phyloP scores from a whole-genome alignment of 2,329 filamentous ascomycete genomes.

The Penicillium sp. region DNA sequence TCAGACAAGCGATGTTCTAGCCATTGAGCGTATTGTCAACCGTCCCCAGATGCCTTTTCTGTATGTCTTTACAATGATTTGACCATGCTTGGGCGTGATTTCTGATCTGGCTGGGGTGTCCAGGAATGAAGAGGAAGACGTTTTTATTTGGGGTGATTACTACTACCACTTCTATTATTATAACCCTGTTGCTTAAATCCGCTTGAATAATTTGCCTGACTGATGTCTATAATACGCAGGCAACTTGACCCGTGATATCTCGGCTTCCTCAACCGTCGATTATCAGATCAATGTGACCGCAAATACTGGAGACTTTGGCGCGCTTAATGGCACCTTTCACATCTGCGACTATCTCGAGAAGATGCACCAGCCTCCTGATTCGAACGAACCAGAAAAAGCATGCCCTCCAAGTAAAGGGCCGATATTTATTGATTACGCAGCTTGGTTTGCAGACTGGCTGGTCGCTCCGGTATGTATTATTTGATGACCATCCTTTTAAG shows the following conservation, averaged over 20 bases:
- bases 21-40: conserved; percentile 5
- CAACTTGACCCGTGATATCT: conserved; percentile 1
- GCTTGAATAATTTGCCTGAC: not conserved
- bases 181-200: too few species aligned
- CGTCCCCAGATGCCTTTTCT: conserved; percentile 4
- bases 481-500: not conserved
- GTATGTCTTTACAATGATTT: conserved; percentile 6
- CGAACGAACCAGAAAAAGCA: conserved; percentile 5
- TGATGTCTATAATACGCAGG: conserved; percentile 1
- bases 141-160: conserved; percentile 7
- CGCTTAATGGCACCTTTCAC: conserved; percentile 6
- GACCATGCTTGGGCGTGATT: conserved; percentile 1
- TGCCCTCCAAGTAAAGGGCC: conserved; percentile 6
- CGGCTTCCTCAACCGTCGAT: conserved; percentile 2
- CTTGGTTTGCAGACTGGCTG: conserved; percentile 4
- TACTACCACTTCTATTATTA: not conserved
- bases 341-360: conserved; percentile 7
- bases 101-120: conserved; percentile 1
- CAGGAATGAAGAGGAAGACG: conserved; percentile 1
- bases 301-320: conserved; percentile 3
- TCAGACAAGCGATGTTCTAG: conserved; percentile 1
- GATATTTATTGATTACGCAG: conserved; percentile 5
- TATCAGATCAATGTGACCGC: conserved; percentile 5
- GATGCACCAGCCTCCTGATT: conserved; percentile 7
- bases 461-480: conserved; percentile 4